These are phyloP conservation scores for Tillandsia fasciculata DNA, from an alignment of 176 grass and related monocot genomes.

Conservation along the genomic window DNA sequence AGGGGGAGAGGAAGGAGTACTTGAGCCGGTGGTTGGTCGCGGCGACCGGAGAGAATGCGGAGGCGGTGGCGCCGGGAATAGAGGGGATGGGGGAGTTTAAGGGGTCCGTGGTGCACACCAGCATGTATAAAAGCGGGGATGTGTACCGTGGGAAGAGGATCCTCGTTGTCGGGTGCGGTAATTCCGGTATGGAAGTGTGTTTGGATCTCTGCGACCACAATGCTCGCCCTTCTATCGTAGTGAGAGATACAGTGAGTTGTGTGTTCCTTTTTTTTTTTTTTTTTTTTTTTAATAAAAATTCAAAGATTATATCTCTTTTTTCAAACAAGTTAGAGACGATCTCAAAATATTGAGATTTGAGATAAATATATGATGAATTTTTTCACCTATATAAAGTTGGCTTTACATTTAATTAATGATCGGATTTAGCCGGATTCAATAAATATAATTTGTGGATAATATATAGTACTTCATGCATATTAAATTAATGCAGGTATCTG, in stretches of 20 bases:
- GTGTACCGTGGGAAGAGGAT: conserved; percentile 7
- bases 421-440: too few relatives aligned
- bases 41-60: conserved; percentile 31
- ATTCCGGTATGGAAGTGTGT: not conserved
- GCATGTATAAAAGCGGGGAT: conserved; percentile 17
- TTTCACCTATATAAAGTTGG: too few relatives aligned
- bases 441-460: too few relatives aligned
- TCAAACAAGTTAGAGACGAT: too few relatives aligned
- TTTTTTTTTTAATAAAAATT: not conserved
- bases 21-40: conserved; percentile 19
- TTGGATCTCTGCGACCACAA: conserved; percentile 4
- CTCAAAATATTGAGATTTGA: too few relatives aligned
- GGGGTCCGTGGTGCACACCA: conserved; percentile 16
- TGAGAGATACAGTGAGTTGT: not conserved
- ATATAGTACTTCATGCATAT: too few relatives aligned
- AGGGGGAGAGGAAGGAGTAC: conserved; percentile 2
- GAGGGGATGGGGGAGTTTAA: conserved; percentile 8
- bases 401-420: too few relatives aligned
- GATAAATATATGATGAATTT: too few relatives aligned
- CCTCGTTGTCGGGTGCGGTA: conserved; percentile 13
- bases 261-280: not conserved
- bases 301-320: not conserved
- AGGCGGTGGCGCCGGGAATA: conserved; percentile 10
- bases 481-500: too few relatives aligned
- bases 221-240: not conserved